phyloP scores from a whole-genome alignment of 805 yeast genomes.

The Wickerhamiella musiphila region DNA sequence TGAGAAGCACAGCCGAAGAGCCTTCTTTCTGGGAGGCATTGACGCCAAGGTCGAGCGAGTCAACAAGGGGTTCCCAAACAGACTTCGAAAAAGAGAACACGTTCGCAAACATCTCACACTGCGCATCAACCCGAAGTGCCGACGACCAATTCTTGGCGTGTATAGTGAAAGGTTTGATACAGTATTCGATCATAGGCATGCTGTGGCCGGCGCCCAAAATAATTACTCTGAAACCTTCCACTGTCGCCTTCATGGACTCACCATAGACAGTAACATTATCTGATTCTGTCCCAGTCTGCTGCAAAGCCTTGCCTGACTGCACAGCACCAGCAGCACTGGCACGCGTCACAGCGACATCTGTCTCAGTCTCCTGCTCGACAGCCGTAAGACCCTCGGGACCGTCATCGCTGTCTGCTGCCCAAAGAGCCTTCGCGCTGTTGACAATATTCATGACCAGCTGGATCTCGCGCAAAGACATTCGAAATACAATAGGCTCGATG shows the following conservation, averaged over 20 bases:
- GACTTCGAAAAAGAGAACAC: constrained; percentile 79
- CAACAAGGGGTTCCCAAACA: constrained; percentile 88
- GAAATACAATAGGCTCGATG: constrained; percentile 61
- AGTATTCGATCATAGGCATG: constrained; percentile 68
- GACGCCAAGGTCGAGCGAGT: constrained; percentile 67
- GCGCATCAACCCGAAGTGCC: constrained; percentile 51
- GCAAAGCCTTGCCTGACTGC: background rate
- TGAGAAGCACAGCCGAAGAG: constrained; percentile 36
- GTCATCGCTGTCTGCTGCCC: background rate
- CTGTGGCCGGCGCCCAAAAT: constrained; percentile 84
- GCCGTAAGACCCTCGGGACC: background rate
- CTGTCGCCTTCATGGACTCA: constrained; percentile 45
- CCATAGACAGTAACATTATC: constrained; percentile 25
- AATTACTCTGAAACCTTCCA: constrained; percentile 67
- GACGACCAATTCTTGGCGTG: constrained; percentile 74
- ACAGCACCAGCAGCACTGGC: constrained; percentile 1
- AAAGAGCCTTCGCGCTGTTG: constrained; percentile 37
- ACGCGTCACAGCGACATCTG: constrained; percentile 6
- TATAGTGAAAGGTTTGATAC: constrained; percentile 48
- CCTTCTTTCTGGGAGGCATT: constrained; percentile 37
- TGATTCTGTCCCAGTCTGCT: background rate
- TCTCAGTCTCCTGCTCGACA: constrained; percentile 6
- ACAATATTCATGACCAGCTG: constrained; percentile 59
- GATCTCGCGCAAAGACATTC: constrained; percentile 78
- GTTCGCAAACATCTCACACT: constrained; percentile 49